These are phyloP conservation scores for Aquilaria yunnanensis DNA, from an alignment of 345 rosid species.

Conservation along the genomic window DNA sequence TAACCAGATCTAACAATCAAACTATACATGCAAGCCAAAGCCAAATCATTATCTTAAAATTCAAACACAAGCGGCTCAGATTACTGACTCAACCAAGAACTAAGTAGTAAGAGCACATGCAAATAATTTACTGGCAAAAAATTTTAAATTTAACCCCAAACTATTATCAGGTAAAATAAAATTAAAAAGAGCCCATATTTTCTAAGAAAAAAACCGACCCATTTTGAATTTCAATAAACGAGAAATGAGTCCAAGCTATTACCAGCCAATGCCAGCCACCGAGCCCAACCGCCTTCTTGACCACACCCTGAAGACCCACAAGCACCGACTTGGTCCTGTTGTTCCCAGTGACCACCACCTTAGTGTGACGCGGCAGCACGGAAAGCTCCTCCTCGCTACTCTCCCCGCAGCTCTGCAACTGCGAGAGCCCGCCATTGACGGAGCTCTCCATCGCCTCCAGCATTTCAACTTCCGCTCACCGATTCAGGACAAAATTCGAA, in stretches of 20 bases:
- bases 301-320: slow-evolving; percentile 93
- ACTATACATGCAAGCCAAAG: too few relatives aligned
- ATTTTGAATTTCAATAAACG: background rate
- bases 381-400: slow-evolving; percentile 91
- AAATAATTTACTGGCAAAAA: background rate
- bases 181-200: background rate
- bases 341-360: slow-evolving; percentile 93
- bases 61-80: too few relatives aligned
- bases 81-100: too few relatives aligned
- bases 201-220: slow-evolving; percentile 1
- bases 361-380: slow-evolving; percentile 91
- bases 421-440: slow-evolving; percentile 59
- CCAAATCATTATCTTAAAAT: too few relatives aligned
- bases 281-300: slow-evolving; percentile 91
- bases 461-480: slow-evolving; percentile 32
- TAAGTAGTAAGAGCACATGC: background rate
- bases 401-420: slow-evolving; percentile 71
- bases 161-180: background rate
- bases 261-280: slow-evolving; percentile 99
- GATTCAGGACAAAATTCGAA: slow-evolving; percentile 1
- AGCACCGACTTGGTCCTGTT: slow-evolving; percentile 97
- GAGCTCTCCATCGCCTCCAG: slow-evolving; percentile 66
- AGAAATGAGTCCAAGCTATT: slow-evolving; percentile 6
- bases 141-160: background rate
- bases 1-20: too few relatives aligned